Percentiles rank a stretch among this genome's conserved stretches.
phyloP scores from a whole-genome alignment of 441 rosid genomes.

The Jatropha multifida region DNA sequence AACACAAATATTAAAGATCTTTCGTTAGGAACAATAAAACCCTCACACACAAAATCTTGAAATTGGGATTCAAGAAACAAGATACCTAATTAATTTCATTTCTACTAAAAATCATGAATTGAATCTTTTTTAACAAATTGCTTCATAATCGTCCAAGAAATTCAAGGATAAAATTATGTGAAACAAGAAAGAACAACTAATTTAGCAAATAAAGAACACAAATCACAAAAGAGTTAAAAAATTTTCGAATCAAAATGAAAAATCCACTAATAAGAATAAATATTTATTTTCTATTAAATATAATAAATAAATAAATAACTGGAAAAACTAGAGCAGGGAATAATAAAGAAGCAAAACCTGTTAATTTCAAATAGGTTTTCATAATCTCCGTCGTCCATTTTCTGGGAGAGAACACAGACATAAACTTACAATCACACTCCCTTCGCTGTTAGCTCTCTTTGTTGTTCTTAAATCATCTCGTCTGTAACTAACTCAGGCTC shows the following conservation, averaged over 20 bases:
- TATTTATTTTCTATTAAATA: neutral
- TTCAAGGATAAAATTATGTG: neutral
- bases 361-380: slow-evolving; percentile 23
- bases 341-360: slow-evolving; percentile 30
- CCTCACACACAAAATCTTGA: neutral
- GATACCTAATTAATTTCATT: neutral
- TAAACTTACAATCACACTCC: neutral
- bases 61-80: neutral
- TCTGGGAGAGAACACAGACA: neutral
- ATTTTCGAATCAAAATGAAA: neutral
- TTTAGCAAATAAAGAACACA: neutral
- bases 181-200: neutral
- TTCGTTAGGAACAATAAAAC: neutral
- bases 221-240: neutral
- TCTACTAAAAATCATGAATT: neutral
- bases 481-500: neutral
- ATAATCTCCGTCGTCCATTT: slow-evolving; percentile 33
- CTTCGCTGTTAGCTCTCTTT: neutral
- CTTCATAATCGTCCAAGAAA: neutral
- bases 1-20: neutral
- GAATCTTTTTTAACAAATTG: too few species aligned
- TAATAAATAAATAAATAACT: neutral
- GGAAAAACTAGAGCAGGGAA: neutral
- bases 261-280: neutral
- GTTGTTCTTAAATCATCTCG: neutral